Evolutionary conservation across 164 flowering plant genomes (phyloP).

Genomic region (Vitis vinifera): ASM3070453v1 NC_081818.1:1201001-1201500

Average conservation of each 20-base stretch:
- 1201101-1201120: slow-evolving; percentile 41
- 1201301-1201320: neutral
- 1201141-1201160: slow-evolving; percentile 50
- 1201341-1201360: too few species aligned
- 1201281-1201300: neutral
- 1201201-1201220: neutral
- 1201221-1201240: neutral
- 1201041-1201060: slow-evolving; percentile 19
- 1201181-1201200: slow-evolving; percentile 23
- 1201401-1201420: too few species aligned
- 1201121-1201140: slow-evolving; percentile 50
- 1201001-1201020: too few species aligned
- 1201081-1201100: slow-evolving; percentile 51
- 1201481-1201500: too few species aligned
- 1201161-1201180: slow-evolving; percentile 49
- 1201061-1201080: slow-evolving; percentile 31
- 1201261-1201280: neutral
- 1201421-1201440: too few species aligned
- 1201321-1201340: too few species aligned
- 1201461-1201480: too few species aligned
- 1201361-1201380: too few species aligned
- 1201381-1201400: too few species aligned
- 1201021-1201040: too few species aligned
- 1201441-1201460: too few species aligned
- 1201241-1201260: neutral